phyloP scores from a whole-genome alignment of 192 early-diverging fungal species.

The Linnemannia schmuckeri region DNA sequence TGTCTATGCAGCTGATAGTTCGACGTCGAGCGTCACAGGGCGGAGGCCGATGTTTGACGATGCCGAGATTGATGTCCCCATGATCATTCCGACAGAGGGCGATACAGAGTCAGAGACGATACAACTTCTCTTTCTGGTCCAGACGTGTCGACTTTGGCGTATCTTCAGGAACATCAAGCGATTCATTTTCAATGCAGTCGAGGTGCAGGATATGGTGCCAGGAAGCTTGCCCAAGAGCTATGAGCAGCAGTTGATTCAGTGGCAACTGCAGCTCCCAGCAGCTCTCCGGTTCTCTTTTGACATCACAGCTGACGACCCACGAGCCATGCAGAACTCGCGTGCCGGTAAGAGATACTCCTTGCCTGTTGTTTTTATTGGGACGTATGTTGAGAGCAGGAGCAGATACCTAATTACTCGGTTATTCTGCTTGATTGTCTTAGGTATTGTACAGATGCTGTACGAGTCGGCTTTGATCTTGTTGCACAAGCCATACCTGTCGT shows the following conservation, averaged over 20 bases:
- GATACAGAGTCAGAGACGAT: conserved; percentile 22
- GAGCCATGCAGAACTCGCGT: conserved; percentile 43
- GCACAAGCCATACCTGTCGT: conserved; percentile 48
- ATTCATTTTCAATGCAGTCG: conserved; percentile 45
- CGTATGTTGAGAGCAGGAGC: neutral
- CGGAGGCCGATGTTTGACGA: conserved; percentile 47
- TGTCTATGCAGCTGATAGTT: conserved; percentile 45
- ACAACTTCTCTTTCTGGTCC: conserved; percentile 34
- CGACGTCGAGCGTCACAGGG: conserved; percentile 44
- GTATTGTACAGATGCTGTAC: conserved; percentile 50
- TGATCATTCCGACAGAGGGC: conserved; percentile 9
- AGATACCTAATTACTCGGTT: neutral
- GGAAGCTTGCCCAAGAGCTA: conserved; percentile 50
- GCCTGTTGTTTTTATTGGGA: neutral
- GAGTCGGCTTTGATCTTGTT: conserved; percentile 49
- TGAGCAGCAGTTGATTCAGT: conserved; percentile 53
- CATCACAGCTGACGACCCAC: conserved; percentile 40
- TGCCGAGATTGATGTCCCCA: conserved; percentile 42
- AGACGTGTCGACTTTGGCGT: conserved; percentile 37
- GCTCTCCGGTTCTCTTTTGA: conserved; percentile 39
- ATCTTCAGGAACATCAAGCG: conserved; percentile 55
- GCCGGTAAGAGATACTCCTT: conserved; percentile 21
- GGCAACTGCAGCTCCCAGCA: conserved; percentile 48
- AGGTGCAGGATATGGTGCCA: conserved; percentile 47
- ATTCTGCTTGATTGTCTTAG: conserved; percentile 1